These are phyloP conservation scores for Beauveria asiatica DNA, from an alignment of 2,329 filamentous ascomycete species.

Conservation along the genomic window DNA sequence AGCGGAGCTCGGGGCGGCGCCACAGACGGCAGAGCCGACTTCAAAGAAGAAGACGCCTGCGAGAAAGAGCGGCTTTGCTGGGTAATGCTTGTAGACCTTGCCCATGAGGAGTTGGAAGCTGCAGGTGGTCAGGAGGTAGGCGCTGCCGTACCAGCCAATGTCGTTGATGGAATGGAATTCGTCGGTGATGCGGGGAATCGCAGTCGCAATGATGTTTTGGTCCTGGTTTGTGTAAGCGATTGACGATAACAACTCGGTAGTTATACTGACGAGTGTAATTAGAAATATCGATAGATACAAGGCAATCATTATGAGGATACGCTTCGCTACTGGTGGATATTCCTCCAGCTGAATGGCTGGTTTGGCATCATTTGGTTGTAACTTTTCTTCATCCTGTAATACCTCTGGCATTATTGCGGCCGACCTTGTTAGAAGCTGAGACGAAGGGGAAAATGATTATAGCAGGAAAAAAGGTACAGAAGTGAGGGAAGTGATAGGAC, in stretches of 20 bases:
- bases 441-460: too few relatives aligned
- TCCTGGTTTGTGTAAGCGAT: conserved; percentile 16
- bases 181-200: conserved; percentile 27
- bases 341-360: not conserved
- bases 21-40: conserved; percentile 27
- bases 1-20: conserved; percentile 11
- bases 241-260: not conserved
- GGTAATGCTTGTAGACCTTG: conserved; percentile 41
- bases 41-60: conserved; percentile 26
- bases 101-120: conserved; percentile 42
- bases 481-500: too few relatives aligned
- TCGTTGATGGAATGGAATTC: conserved; percentile 31
- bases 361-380: not conserved
- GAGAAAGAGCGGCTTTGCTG: conserved; percentile 31
- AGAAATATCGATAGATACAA: conserved; percentile 30
- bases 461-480: too few relatives aligned
- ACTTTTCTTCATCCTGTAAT: not conserved
- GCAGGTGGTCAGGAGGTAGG: conserved; percentile 38
- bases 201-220: conserved; percentile 30
- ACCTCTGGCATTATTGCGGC: not conserved
- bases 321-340: not conserved
- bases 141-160: conserved; percentile 37
- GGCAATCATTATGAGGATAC: not conserved
- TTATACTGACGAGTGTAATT: conserved; percentile 30
- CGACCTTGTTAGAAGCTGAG: too few relatives aligned